These are phyloP conservation scores for Blepharisma japonicum DNA, from an alignment of 73 alveolate genomes.

Conservation along the genomic window DNA sequence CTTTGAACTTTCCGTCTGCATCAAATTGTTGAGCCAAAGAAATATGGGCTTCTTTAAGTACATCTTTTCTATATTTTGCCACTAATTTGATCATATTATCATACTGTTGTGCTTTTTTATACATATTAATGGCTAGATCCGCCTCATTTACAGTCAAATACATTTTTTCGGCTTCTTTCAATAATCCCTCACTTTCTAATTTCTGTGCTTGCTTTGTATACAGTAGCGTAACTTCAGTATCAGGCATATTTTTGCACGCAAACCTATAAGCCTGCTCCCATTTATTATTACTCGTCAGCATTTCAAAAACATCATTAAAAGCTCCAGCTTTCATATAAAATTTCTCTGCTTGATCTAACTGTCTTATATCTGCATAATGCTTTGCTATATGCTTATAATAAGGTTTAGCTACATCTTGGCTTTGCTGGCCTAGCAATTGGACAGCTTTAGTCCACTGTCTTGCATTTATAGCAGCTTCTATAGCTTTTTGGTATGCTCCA, in stretches of 20 bases:
- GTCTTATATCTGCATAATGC: slow-evolving; percentile 99
- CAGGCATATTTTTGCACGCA: slow-evolving; percentile 92
- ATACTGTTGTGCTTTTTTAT: slow-evolving; percentile 83
- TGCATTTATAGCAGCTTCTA: slow-evolving; percentile 98
- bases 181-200: slow-evolving; percentile 88
- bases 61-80: slow-evolving; percentile 94
- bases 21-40: slow-evolving; percentile 94
- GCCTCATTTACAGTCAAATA: slow-evolving; percentile 96
- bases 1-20: slow-evolving; percentile 91
- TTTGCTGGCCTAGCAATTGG: slow-evolving; percentile 84
- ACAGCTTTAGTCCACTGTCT: slow-evolving; percentile 97
- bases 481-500: slow-evolving; percentile 96
- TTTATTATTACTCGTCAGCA: slow-evolving; percentile 94
- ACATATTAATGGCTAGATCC: slow-evolving; percentile 99
- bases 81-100: slow-evolving; percentile 99
- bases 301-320: slow-evolving; percentile 93
- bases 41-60: slow-evolving; percentile 89
- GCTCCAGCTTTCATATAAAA: slow-evolving; percentile 94
- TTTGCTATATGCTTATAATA: slow-evolving; percentile 96
- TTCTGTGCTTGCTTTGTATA: slow-evolving; percentile 93
- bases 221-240: slow-evolving; percentile 87
- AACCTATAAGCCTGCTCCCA: slow-evolving; percentile 97
- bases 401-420: slow-evolving; percentile 97
- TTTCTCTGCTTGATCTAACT: slow-evolving; percentile 96
- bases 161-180: slow-evolving; percentile 98